Evolutionary conservation across 1,284 basidiomycete species (phyloP), one percentile per base, ranked within the genome.

Genomic region (Caloboletus firmus): DNA sequence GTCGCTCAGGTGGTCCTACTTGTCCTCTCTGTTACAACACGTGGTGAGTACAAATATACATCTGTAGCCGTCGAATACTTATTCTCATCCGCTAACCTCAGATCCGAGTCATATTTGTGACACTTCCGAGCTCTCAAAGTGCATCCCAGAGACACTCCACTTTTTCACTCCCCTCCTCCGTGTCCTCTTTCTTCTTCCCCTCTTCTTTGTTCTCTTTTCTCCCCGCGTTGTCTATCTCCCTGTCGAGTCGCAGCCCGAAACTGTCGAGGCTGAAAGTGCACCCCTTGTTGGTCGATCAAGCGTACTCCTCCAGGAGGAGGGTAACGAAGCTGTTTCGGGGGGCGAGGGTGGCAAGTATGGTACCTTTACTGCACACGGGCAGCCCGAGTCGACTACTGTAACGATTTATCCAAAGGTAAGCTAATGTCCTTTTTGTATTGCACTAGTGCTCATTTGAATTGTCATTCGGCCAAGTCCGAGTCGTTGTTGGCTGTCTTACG

Each of bases 101-200:
- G 66, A 63, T 56, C 45, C 58, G 43, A 55, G 51, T 31, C 61
- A 49, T 52, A 58, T 64, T 49, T 62, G 74, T 63, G 42, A 67
- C 78, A 54, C 72, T 71, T 37, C 69, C 57, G 57, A 62, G 44
- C 60, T 65, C 57, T 62, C 64, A 28, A 62, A 67, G 51, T 69
- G 72, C 54, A 68, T 81, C 46, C 71, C 76, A 30, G 72, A 74
- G 45, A 65, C 83, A 31, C 70, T 89, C 47, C 87, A 89, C 62
- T 70, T 89, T 53, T 72, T 76, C 15, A 81, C 89, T 57, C 82
- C 85, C 17, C 73, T 81, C 43, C 74, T 89, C 66, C 85, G 90
- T 53, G 76, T 85, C 32, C 67, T 91, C 35, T 65, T 87, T 46
- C 76, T 90, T 22, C 59, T 82, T 15, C 79, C 82, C 11, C 76